Base-by-base conservation (phyloP, 2,329 filamentous ascomycete genomes). In the Ophiostoma australiae region DNA sequence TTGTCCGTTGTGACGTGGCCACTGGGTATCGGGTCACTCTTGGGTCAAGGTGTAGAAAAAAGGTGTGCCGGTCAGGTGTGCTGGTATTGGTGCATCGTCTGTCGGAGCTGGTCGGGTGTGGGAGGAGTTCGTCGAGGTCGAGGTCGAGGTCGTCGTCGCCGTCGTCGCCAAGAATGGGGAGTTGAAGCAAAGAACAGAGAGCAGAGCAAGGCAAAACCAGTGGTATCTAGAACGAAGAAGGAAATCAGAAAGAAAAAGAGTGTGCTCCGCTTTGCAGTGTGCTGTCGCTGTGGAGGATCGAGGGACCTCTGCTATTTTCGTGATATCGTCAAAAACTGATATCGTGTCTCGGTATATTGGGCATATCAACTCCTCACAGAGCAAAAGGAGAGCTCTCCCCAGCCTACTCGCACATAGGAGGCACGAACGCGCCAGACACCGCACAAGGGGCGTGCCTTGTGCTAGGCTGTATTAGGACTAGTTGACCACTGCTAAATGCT, bases 81-180 rank as follows among this genome's bases (percentile, higher is more conserved):
- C 39, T 70, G 70, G 72, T 72, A 69, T 68, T 70, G 71, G 70
- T 37, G 67, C 73, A 72, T 72, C 15, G 70, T 70, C 69, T 68
- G 63, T 66, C 35, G 33, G 35, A 66, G 63, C 63, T 66, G 17
- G 63, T 66, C 15, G 52, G 39, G 37, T 2, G 37, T 39, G 37
- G 37, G 66, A 70, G 70, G 52, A 48, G 44, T n/a, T 61, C n/a
- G 69, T 68, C n/a, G 13, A 48, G 44, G 39, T 41, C 39, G 13
- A 37, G 61, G 61, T 20, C 33, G 48, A 58, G 39, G 55, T 71
- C 65, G 23, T 41, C 67, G 68, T 69, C 20, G 65, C 48, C 68
- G 39, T 37, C 41, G 69, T 66, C 41, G 44, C n/a, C 65, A 27
- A 39, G 35, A 23, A 20, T 20, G 33, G 11, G 58, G 66, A 68